A percentile compares a stretch with the other conserved stretches of the same genome.
Evolutionary conservation across 2,329 filamentous ascomycete species (phyloP).

Genomic region (Diaporthe sp.): DNA sequence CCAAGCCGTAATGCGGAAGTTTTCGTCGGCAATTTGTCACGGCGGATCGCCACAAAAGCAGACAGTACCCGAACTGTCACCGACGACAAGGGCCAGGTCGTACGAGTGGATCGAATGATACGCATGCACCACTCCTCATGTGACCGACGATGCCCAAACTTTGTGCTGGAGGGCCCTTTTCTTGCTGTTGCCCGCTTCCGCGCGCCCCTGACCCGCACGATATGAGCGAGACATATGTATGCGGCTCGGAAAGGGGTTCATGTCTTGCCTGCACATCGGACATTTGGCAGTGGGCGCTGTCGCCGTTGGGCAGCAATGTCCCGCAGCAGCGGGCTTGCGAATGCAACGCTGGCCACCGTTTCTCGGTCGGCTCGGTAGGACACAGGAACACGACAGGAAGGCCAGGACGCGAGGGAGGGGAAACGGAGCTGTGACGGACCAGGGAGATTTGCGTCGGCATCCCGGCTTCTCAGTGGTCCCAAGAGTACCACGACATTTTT

Average conservation of each 20-base stretch:
- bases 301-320: conserved; percentile 27
- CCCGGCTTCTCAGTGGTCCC: not conserved
- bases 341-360: conserved; percentile 26
- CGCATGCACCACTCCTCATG: conserved; percentile 21
- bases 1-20: conserved; percentile 8
- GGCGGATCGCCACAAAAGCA: not conserved
- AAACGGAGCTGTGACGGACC: conserved; percentile 18
- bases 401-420: not conserved
- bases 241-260: not conserved
- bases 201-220: conserved; percentile 8
- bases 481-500: not conserved
- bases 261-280: conserved; percentile 7
- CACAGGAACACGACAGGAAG: not conserved
- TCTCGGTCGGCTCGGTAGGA: conserved; percentile 12
- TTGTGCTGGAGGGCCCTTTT: not conserved
- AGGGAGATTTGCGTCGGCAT: not conserved
- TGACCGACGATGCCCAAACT: conserved; percentile 24
- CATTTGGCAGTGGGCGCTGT: not conserved
- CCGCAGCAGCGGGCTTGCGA: conserved; percentile 8
- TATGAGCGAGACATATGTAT: not conserved
- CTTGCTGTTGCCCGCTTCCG: not conserved
- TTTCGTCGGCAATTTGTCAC: conserved; percentile 4
- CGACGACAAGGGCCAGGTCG: not conserved
- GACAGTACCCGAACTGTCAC: not conserved
- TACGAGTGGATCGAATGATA: conserved; percentile 9